Evolutionary conservation across 257 asterid species (phyloP), one percentile per base, ranked within the genome.

Genomic region (Primulina tabacum): DNA sequence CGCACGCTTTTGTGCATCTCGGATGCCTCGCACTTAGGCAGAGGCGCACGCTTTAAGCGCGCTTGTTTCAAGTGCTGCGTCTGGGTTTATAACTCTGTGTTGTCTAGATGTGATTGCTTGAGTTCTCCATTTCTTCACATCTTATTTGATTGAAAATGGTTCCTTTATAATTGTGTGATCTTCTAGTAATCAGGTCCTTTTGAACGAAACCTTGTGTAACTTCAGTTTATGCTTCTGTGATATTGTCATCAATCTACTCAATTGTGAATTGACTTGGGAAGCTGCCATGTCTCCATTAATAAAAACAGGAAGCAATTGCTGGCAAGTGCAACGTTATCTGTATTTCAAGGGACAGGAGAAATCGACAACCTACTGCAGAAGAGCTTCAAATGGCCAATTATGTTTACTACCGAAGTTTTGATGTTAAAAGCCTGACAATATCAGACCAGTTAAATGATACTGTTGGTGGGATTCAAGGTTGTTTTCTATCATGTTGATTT

Each of bases 271-370:
- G 33, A 65, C 61, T 65, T 18, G 8, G 17, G 71, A 5, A 21
- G 8, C 16, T 38, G 18, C 9, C 30, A 4, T 20, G 8, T 43
- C 18, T 47, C 34, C 16, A 33, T 71, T 40, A 55, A 68, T 68
- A 65, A 50, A 60, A 79, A 60, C 82, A 93, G 99, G 99, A 93
- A 84, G 87, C 90, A 50, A 80, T 93, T 81, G 92, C 89, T 83
- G 97, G 96, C 40, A 93, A 89, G 78, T 90, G 97, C 91, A 78
- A 80, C 76, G 86, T 90, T 62, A 81, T 93, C 47, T 93, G 99
- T 82, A 85, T 76, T 47, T 93, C 97, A 60, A 68, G 32, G 56
- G 96, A 93, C 67, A 60, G 43, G 68, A 89, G 97, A 80, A 93
- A 93, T 81, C 92, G 79, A n/a, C 96, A 85, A 72, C 96, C 91